Conservation (phyloP, 2,329 filamentous ascomycete genomes). For the Penicillium thymicola region DNA sequence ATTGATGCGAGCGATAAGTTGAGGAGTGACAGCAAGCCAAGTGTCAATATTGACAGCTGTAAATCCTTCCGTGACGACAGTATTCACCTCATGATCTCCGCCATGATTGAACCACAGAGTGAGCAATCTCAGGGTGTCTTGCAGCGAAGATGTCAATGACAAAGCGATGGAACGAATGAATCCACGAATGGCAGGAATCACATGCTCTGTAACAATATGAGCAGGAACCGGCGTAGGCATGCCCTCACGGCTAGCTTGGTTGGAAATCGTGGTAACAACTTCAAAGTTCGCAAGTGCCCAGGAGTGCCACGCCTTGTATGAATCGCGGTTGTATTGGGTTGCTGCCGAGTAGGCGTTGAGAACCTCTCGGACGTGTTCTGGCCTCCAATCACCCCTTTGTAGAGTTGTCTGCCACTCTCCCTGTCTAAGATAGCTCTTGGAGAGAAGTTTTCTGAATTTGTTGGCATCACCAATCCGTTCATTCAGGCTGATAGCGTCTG, state of each 20-base stretch:
- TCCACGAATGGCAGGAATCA: constrained; percentile 88
- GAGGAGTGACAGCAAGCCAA: constrained; percentile 97
- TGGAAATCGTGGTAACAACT: constrained; percentile 79
- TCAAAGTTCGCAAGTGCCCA: constrained; percentile 99
- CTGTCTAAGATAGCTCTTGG: constrained; percentile 93
- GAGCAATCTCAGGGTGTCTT: constrained; percentile 87
- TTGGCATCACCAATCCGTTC: constrained; percentile 49
- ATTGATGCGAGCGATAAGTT: constrained; percentile 95
- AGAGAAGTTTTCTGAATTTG: constrained; percentile 68
- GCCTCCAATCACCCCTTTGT: constrained; percentile 84
- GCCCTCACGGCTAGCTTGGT: constrained; percentile 60
- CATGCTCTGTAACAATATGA: constrained; percentile 74
- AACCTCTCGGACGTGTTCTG: constrained; percentile 81
- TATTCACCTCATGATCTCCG: constrained; percentile 80
- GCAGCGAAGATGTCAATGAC: constrained; percentile 85
- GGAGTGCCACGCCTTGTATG: constrained; percentile 99
- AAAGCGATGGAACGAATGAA: constrained; percentile 98
- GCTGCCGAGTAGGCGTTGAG: constrained; percentile 87
- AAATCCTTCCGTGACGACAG: constrained; percentile 85
- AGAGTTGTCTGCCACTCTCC: constrained; percentile 92
- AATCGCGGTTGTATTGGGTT: constrained; percentile 88
- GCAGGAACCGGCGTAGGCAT: constrained; percentile 54
- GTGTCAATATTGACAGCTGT: constrained; percentile 91
- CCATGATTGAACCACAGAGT: constrained; percentile 97
- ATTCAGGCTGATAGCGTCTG: constrained; percentile 38